phyloP scores from a whole-genome alignment of 306 rosid genomes.

The apple (Malus domestica) region DNA sequence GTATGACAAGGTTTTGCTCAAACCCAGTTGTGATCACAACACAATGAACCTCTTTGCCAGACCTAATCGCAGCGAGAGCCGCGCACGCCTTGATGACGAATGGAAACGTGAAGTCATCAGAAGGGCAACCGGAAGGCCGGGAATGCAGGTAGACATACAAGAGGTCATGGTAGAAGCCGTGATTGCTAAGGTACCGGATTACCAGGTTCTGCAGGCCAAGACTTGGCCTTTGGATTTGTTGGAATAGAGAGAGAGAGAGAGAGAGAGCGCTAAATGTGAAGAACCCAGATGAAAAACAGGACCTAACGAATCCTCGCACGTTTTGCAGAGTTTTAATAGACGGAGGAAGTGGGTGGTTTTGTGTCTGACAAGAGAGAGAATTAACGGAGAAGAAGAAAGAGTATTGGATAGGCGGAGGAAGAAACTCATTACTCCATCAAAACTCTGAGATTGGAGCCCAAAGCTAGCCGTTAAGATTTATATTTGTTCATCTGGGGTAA shows the following conservation, averaged over 20 bases:
- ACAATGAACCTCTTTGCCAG: conserved; percentile 24
- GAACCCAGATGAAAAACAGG: conserved; percentile 27
- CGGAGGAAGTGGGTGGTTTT: conserved; percentile 5
- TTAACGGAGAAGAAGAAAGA: neutral
- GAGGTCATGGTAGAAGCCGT: conserved; percentile 20
- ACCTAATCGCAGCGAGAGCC: conserved; percentile 9
- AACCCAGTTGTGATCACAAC: conserved; percentile 22
- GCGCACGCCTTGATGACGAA: conserved; percentile 31
- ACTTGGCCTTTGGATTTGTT: conserved; percentile 17
- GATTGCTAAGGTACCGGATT: conserved; percentile 20
- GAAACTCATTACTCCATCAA: neutral
- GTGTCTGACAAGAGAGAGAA: neutral
- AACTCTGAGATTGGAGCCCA: neutral
- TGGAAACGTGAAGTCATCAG: conserved; percentile 25
- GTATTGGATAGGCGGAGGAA: neutral
- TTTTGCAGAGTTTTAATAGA: conserved; percentile 18
- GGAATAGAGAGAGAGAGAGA: conserved; percentile 9
- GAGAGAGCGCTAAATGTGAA: conserved; percentile 20
- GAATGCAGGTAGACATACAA: conserved; percentile 4
- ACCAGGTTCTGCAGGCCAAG: conserved; percentile 23
- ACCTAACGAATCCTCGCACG: conserved; percentile 2
- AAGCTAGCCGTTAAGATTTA: neutral
- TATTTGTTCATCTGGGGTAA: neutral
- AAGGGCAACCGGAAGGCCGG: conserved; percentile 21
- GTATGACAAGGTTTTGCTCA: conserved; percentile 21